phyloP scores from a whole-genome alignment of 208 protist genomes.

The Kentomonas sorsogonicus region DNA sequence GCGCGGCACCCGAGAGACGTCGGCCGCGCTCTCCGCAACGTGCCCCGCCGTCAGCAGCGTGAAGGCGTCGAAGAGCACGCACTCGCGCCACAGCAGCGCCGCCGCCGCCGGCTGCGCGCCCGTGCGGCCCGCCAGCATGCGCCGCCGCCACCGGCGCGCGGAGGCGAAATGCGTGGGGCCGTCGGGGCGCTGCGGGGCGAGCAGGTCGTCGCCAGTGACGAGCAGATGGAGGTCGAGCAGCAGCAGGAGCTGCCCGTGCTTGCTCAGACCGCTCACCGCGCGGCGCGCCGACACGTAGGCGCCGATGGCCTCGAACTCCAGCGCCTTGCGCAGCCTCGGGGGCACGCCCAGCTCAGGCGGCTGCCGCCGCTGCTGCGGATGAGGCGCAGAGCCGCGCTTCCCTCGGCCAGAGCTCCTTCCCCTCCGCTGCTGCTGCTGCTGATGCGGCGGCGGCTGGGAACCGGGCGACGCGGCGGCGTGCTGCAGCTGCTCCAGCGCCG shows the following conservation, averaged over 20 bases:
- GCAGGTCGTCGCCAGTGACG: slow-evolving; percentile 21
- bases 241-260: slow-evolving; percentile 42
- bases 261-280: slow-evolving; percentile 45
- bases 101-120: too few relatives aligned
- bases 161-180: not conserved
- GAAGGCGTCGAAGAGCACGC: slow-evolving; percentile 65
- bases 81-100: slow-evolving; percentile 54
- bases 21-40: slow-evolving; percentile 45
- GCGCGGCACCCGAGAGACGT: too few relatives aligned
- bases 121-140: too few relatives aligned
- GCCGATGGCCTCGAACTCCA: slow-evolving; percentile 49
- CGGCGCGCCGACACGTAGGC: slow-evolving; percentile 54
- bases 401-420: too few relatives aligned
- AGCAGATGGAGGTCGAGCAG: slow-evolving; percentile 41
- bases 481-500: too few relatives aligned
- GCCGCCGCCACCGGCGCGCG: not conserved
- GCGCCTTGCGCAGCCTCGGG: too few relatives aligned
- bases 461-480: too few relatives aligned
- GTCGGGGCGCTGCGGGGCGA: not conserved
- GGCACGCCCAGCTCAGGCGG: too few relatives aligned
- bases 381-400: too few relatives aligned
- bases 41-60: slow-evolving; percentile 71
- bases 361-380: too few relatives aligned
- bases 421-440: too few relatives aligned
- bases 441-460: too few relatives aligned